Percentiles rank a stretch among this genome's conserved stretches.
Conservation (phyloP, 805 yeast genomes). For the Ogataea nonfermentans region DNA sequence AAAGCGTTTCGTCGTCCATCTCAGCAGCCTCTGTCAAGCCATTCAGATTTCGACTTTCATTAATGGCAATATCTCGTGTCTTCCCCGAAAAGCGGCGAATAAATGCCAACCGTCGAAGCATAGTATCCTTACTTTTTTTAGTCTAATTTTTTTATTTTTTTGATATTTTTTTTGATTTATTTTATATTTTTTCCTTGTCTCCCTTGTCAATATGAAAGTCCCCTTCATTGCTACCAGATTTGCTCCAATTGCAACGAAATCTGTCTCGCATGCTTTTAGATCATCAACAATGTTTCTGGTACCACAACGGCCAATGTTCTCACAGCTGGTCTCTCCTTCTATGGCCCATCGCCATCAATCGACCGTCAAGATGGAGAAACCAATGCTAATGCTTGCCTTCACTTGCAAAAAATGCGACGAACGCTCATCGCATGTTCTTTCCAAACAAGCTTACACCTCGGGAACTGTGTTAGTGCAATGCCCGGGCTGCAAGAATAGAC, state of each 20-base stretch:
- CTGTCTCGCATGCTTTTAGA: too few relatives aligned
- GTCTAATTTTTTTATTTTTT: constrained; percentile 10
- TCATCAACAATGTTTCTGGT: too few relatives aligned
- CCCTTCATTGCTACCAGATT: constrained; percentile 1
- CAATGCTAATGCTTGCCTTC: constrained; percentile 82
- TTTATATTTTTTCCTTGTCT: background rate
- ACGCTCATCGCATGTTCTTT: constrained; percentile 84
- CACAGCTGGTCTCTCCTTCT: background rate
- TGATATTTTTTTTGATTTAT: constrained; percentile 8
- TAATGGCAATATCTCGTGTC: background rate
- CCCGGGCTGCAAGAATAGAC: constrained; percentile 87
- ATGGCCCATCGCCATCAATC: constrained; percentile 1
- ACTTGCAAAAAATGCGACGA: constrained; percentile 86
- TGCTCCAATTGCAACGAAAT: background rate
- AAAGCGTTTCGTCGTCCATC: constrained; percentile 7
- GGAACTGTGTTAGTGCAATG: constrained; percentile 91
- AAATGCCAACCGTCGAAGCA: constrained; percentile 6
- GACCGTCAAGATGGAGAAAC: constrained; percentile 62
- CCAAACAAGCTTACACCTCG: constrained; percentile 83
- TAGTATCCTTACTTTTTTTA: background rate
- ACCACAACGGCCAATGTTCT: too few relatives aligned
- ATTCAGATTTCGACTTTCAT: background rate
- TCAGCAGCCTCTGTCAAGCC: background rate
- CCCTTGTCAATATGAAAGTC: background rate
- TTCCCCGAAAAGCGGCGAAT: background rate